Percentiles rank a stretch among this genome's conserved stretches.
These are phyloP conservation scores for Ophiostoma sp. DNA, from an alignment of 2,329 filamentous ascomycete genomes.

Conservation along the genomic window DNA sequence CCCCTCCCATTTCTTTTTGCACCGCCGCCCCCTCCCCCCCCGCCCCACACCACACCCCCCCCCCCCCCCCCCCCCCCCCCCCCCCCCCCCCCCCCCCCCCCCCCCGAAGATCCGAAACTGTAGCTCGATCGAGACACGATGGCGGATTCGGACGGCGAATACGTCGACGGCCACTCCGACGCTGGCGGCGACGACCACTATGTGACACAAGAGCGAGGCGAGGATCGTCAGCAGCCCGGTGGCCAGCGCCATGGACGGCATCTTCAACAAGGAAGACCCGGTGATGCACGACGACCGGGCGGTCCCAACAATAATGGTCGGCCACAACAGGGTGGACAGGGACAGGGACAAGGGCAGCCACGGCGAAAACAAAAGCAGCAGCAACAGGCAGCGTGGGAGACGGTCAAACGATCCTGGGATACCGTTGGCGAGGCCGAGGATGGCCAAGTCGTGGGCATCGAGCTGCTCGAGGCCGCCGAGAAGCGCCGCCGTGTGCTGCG, in stretches of 20 bases:
- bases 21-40: no score
- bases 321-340: neutral
- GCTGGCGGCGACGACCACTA: slow-evolving; percentile 60
- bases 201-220: slow-evolving; percentile 38
- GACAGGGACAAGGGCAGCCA: slow-evolving; percentile 29
- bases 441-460: slow-evolving; percentile 74
- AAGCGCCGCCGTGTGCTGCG: slow-evolving; percentile 79
- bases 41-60: no score
- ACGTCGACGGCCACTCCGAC: slow-evolving; percentile 64
- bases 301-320: neutral
- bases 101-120: neutral
- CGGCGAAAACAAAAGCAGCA: slow-evolving; percentile 32
- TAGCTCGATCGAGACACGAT: slow-evolving; percentile 43
- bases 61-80: no score
- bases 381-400: slow-evolving; percentile 61
- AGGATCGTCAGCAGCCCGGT: slow-evolving; percentile 22
- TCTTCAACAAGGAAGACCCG: slow-evolving; percentile 11
- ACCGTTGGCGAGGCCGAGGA: slow-evolving; percentile 76
- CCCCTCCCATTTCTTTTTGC: no score
- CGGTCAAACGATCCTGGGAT: slow-evolving; percentile 69
- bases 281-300: neutral
- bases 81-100: no score
- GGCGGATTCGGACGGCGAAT: slow-evolving; percentile 74
- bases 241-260: slow-evolving; percentile 36
- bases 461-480: slow-evolving; percentile 75